Evolutionary conservation across 495 filamentous ascomycete genomes (phyloP).

Genomic region (Penicillium diatomitis): DNA sequence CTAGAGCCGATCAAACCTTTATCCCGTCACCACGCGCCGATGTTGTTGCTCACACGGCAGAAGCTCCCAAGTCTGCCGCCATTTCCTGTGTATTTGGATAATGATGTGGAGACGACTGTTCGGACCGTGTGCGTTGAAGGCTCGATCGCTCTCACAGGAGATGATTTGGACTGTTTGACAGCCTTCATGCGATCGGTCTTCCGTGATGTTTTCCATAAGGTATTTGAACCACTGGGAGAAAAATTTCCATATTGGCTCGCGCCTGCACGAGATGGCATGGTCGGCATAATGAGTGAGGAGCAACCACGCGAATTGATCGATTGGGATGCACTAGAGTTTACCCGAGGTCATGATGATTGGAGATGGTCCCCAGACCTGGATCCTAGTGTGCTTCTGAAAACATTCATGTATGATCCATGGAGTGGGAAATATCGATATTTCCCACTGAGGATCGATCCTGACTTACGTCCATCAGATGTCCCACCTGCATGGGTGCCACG

Average conservation of each 20-base stretch:
- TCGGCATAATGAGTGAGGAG: not conserved
- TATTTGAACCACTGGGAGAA: constrained; percentile 51
- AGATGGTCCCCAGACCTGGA: constrained; percentile 45
- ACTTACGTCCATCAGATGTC: constrained; percentile 41
- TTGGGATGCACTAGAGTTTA: constrained; percentile 49
- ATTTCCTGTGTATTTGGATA: constrained; percentile 64
- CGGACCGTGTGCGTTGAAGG: constrained; percentile 26
- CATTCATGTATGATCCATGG: constrained; percentile 64
- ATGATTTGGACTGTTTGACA: constrained; percentile 44
- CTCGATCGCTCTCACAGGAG: constrained; percentile 29
- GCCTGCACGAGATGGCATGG: constrained; percentile 29
- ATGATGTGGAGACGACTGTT: constrained; percentile 50
- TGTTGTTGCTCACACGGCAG: constrained; percentile 66
- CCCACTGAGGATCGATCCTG: constrained; percentile 24
- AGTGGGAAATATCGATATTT: constrained; percentile 54
- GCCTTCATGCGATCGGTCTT: constrained; percentile 69
- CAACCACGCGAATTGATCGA: constrained; percentile 45
- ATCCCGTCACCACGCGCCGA: constrained; percentile 48
- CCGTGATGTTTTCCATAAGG: constrained; percentile 83
- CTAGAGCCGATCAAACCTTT: constrained; percentile 51
- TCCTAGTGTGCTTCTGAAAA: constrained; percentile 49
- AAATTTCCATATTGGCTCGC: constrained; percentile 81
- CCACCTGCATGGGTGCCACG: constrained; percentile 41
- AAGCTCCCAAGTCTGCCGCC: constrained; percentile 53
- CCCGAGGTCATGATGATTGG: constrained; percentile 42